Evolutionary conservation across 306 rosid genomes (phyloP), one percentile per base, ranked within the genome.

Genomic region (Cicer bijugum): DNA sequence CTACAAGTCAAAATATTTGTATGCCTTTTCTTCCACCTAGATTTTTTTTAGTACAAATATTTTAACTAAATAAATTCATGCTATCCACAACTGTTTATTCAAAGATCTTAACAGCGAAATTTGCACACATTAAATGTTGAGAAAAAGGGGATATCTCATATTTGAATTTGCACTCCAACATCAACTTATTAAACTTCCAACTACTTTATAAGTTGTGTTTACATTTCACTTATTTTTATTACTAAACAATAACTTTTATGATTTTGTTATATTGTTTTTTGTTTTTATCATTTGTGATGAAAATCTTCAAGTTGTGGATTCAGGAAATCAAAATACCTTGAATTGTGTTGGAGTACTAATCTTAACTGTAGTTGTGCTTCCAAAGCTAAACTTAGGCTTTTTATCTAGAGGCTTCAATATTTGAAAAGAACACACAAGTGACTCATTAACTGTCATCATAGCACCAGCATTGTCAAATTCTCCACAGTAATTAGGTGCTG

Each of bases 401-500:
- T 88, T 91, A n/a, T 88, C 96, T 19, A 33, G 9, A 39, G 96
- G 96, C 81, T 85, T 89, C 43, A 91, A 59, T 75, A 85, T 88
- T 73, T 89, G 97, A 65, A 93, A 93, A 59, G 94, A 89, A 70
- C 98, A 91, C 86, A 84, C 82, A 38, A 91, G 88, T 60, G 85
- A 67, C 75, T 88, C 94, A 81, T 89, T 88, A 44, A 93, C 96
- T 7, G 64, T 79, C 98, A 91, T 93, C 91, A 93, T 88, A 59
- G 94, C 94, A 75, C 96, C 96, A 7, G 91, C 97, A 76, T 93
- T 93, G 81, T 91, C 91, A 77, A 91, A 93, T 79, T 91, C 97
- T 12, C 96, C 97, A 77, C 98, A 93, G 73, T 91, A 93, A 72
- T 93, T 93, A 12, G 97, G 98, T 1, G 98, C 98, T 0, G 97